Percentiles rank a stretch among this genome's conserved stretches.
Evolutionary conservation across 78 protist genomes (phyloP).

Genomic region (Dictyostelium firmibasis): DNA sequence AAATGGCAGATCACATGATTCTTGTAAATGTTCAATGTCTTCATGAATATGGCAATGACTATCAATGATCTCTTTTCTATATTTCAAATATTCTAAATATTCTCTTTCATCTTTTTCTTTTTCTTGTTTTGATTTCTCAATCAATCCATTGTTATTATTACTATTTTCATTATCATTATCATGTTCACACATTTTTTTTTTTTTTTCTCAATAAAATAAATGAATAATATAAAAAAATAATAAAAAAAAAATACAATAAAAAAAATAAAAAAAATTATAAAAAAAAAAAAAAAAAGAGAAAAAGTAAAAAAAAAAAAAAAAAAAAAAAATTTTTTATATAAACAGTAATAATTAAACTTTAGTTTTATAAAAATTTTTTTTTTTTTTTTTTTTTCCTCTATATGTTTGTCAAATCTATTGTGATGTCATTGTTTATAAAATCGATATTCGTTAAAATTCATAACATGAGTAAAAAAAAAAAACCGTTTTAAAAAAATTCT

Average conservation of each 20-base stretch:
- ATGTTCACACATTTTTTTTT: neutral
- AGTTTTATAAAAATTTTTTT: too few relatives aligned
- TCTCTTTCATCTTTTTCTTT: neutral
- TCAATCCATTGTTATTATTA: neutral
- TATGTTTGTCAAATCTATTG: too few relatives aligned
- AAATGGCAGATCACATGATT: neutral
- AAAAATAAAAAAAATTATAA: neutral
- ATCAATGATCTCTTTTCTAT: conserved; percentile 21
- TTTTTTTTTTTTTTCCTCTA: too few relatives aligned
- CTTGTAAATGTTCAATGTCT: conserved; percentile 2
- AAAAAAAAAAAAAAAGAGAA: too few relatives aligned
- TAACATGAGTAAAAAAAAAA: too few relatives aligned
- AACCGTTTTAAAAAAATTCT: too few relatives aligned
- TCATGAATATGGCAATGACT: conserved; percentile 71
- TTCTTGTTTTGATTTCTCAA: neutral
- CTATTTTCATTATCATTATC: neutral
- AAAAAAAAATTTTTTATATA: too few relatives aligned
- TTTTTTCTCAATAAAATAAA: neutral
- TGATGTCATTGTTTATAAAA: too few relatives aligned
- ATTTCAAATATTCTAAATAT: neutral
- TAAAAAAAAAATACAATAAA: neutral
- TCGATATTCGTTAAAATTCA: too few relatives aligned
- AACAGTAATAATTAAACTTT: too few relatives aligned
- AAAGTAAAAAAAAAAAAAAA: too few relatives aligned
- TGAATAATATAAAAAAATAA: neutral